Percentiles rank a stretch among this genome's conserved stretches.
phyloP scores from a whole-genome alignment of 305 asterid genomes.

The Fraxinus greggii region DNA sequence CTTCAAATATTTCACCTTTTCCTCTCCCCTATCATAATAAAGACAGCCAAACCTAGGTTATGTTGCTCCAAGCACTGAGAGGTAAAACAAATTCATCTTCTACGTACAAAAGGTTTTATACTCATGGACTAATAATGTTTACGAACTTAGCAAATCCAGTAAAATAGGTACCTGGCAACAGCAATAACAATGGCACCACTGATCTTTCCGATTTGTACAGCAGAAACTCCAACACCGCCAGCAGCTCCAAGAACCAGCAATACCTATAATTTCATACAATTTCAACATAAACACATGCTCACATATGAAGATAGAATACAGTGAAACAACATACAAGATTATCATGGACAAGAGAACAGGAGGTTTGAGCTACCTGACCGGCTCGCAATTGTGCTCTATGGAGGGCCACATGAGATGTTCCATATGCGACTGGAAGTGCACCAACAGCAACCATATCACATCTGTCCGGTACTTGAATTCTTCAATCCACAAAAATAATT shows the following conservation, averaged over 20 bases:
- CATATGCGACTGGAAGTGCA: constrained; percentile 91
- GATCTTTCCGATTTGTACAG: constrained; percentile 89
- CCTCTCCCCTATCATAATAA: constrained; percentile 59
- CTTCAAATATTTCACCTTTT: constrained; percentile 72
- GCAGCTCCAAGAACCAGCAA: constrained; percentile 98
- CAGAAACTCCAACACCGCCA: constrained; percentile 96
- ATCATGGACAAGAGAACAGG: constrained; percentile 6
- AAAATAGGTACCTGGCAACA: constrained; percentile 60
- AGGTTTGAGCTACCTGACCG: constrained; percentile 48
- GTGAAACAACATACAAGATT: neutral
- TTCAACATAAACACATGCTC: neutral
- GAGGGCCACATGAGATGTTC: constrained; percentile 90
- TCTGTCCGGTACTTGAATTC: constrained; percentile 75
- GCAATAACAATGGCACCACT: constrained; percentile 86
- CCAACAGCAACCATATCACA: constrained; percentile 86
- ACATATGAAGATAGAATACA: neutral
- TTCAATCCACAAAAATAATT: constrained; percentile 29
- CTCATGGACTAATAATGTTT: neutral
- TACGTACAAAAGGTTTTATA: neutral
- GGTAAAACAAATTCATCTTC: constrained; percentile 11
- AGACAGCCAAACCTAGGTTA: constrained; percentile 21
- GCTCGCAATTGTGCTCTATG: constrained; percentile 73
- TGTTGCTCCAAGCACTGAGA: constrained; percentile 1
- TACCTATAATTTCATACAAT: constrained; percentile 44
- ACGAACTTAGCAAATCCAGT: neutral